A percentile compares a stretch with the other conserved stretches of the same genome.
phyloP scores from a whole-genome alignment of 306 rosid species.

The Urtica urens region DNA sequence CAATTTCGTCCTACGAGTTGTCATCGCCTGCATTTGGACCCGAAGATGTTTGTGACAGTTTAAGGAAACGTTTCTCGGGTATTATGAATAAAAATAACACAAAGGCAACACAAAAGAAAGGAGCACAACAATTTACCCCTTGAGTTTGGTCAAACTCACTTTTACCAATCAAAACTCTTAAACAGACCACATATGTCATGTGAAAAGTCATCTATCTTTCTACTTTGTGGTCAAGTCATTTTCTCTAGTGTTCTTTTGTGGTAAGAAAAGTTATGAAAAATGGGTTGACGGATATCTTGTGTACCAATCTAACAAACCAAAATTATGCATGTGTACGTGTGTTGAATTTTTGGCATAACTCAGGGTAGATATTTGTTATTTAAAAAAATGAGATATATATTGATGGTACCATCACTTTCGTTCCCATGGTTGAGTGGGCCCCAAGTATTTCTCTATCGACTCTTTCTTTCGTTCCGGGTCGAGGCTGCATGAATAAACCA shows the following conservation, averaged over 20 bases:
- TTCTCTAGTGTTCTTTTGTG: too few species aligned
- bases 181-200: too few species aligned
- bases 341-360: neutral
- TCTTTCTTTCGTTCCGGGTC: slow-evolving; percentile 89
- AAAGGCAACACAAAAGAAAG: too few species aligned
- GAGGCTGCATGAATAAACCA: slow-evolving; percentile 44
- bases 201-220: too few species aligned
- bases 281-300: too few species aligned
- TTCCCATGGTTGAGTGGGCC: slow-evolving; percentile 73
- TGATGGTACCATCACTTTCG: slow-evolving; percentile 37
- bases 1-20: neutral
- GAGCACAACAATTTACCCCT: too few species aligned
- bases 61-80: slow-evolving; percentile 10
- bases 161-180: too few species aligned
- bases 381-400: neutral
- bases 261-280: too few species aligned
- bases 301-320: neutral
- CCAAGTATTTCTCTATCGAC: slow-evolving; percentile 88
- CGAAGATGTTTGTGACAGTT: neutral
- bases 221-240: too few species aligned
- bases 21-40: slow-evolving; percentile 5
- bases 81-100: too few species aligned
- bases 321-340: neutral
- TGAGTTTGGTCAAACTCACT: too few species aligned
- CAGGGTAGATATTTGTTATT: neutral